Percentiles rank a stretch among this genome's conserved stretches.
These are phyloP conservation scores for Astrocystis sublimbata DNA, from an alignment of 495 filamentous ascomycete species.

Conservation along the genomic window DNA sequence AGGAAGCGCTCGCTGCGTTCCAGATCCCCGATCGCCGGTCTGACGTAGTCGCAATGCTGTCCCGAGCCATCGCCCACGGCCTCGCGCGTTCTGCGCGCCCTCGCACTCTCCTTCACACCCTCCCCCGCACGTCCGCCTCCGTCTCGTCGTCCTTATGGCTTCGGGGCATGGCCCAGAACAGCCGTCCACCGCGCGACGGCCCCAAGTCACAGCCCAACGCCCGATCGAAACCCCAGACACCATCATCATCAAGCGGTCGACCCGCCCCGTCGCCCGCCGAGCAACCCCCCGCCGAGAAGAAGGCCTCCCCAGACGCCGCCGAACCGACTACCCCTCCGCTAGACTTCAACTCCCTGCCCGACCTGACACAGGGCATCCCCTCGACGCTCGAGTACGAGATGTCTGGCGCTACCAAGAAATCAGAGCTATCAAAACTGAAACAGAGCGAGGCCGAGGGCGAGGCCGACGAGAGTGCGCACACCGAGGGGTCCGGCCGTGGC, in stretches of 20 bases:
- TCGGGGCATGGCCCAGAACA: conserved; percentile 45
- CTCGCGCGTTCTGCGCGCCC: conserved; percentile 39
- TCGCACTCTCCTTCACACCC: conserved; percentile 29
- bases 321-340: conserved; percentile 24
- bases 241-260: conserved; percentile 21
- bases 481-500: conserved; percentile 49
- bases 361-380: conserved; percentile 88
- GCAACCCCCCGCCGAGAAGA: no score
- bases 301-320: conserved; percentile 19
- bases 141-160: conserved; percentile 33
- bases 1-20: not conserved
- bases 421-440: conserved; percentile 59
- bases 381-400: conserved; percentile 80
- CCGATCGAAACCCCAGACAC: conserved; percentile 2
- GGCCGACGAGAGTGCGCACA: conserved; percentile 49
- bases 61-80: conserved; percentile 43
- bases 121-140: conserved; percentile 30
- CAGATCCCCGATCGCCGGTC: conserved; percentile 1
- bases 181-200: conserved; percentile 21
- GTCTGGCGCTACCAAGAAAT: conserved; percentile 48
- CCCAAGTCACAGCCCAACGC: conserved; percentile 8
- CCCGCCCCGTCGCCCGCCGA: conserved; percentile 22
- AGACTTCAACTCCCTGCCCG: conserved; percentile 66
- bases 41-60: conserved; percentile 39
- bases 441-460: no score